Evolutionary conservation across 2,329 filamentous ascomycete genomes (phyloP).

Genomic region (Verticillium klebahnii): DNA sequence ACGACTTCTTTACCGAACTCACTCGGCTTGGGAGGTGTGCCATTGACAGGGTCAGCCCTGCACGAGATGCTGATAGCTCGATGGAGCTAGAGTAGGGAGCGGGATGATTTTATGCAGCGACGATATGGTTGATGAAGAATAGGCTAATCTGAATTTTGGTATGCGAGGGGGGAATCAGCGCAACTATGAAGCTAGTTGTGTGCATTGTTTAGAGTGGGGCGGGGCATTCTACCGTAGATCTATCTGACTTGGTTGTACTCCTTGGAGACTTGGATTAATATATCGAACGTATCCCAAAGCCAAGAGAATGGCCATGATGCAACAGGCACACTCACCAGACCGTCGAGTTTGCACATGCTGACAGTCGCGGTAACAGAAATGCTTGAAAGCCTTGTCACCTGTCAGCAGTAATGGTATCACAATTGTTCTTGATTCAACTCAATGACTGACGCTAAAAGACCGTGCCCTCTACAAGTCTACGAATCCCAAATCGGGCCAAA

Average conservation of each 20-base stretch:
- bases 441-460: background rate
- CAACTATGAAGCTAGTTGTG: background rate
- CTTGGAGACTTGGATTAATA: too few species aligned
- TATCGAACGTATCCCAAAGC: too few species aligned
- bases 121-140: background rate
- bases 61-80: conserved; percentile 15
- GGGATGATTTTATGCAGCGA: background rate
- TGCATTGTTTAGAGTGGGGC: too few species aligned
- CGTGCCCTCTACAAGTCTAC: conserved; percentile 9
- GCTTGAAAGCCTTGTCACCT: background rate
- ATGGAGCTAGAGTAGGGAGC: background rate
- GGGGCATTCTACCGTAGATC: too few species aligned
- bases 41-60: conserved; percentile 18
- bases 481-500: conserved; percentile 72
- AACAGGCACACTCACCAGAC: too few species aligned
- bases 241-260: too few species aligned
- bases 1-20: conserved; percentile 39
- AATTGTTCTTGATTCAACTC: background rate
- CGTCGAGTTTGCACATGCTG: too few species aligned
- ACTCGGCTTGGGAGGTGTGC: conserved; percentile 37
- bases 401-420: background rate
- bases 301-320: too few species aligned
- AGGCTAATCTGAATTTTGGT: background rate
- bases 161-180: too few species aligned
- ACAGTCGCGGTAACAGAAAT: too few species aligned